Evolutionary conservation across 139 green algal species (phyloP), one percentile per base, ranked within the genome.

Genomic region (Coelastrella sp.): DNA sequence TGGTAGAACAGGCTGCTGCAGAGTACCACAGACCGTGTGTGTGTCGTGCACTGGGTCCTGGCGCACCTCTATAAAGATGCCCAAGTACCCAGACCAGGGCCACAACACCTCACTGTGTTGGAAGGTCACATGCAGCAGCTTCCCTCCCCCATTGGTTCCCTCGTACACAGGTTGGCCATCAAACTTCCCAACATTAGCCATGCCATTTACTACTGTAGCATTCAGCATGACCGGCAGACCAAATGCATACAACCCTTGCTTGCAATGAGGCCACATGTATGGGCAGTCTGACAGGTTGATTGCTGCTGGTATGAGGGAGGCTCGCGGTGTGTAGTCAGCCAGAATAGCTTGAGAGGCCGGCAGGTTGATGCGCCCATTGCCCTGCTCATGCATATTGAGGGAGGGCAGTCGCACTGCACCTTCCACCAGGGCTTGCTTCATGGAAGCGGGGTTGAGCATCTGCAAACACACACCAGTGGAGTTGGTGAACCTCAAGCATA

Each of bases 361-460:
- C 59, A 98, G 87, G 85, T 95, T 91, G 53, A 98, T 85, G 74
- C 88, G 67, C 85, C 96, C 91, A 11, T 72, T 84, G 69, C 91
- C 90, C 64, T 94, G 89, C 86, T 98, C 96, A 64, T 95, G 98
- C 60, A 98, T 94, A 89, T 94, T 94, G 13, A 95, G 89, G 8
- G 88, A 86, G 0, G 85, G 71, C 62, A 99, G 90, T 45, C 83
- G 77, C 27, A 82, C 69, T 2, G 97, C 96, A 34, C 97, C 96
- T 84, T 99, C 96, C 68, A 99, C 91, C 72, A 99, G 91, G 1
- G 95, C 96, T 89, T 99, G 98, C 91, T 99, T 99, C 97, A 99
- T 99, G 79, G 88, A 94, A 1, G 95, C 98, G 0, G 98, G 98
- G 93, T 99, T 99, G n/a, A 99, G 91, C 25, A 98, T 77, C 66